These are phyloP conservation scores for Tylopilus rubrobrunneus DNA, from an alignment of 768 basidiomycete genomes.

Conservation along the genomic window DNA sequence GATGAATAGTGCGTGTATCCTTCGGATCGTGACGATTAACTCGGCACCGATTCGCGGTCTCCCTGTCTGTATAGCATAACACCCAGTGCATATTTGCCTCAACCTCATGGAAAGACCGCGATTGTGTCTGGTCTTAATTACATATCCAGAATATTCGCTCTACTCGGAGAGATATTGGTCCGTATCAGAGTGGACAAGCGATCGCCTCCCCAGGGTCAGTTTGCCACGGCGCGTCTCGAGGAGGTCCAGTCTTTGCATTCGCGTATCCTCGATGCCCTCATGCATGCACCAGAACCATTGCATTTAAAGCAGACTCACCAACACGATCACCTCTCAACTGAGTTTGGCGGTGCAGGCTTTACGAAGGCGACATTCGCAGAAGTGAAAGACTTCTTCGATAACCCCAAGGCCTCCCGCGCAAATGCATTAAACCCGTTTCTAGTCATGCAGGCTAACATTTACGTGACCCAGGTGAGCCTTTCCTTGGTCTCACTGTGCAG, in stretches of 20 bases:
- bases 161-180: slow-evolving; percentile 82
- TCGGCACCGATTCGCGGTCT: slow-evolving; percentile 20
- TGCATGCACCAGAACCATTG: slow-evolving; percentile 73
- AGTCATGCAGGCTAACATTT: slow-evolving; percentile 90
- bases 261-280: slow-evolving; percentile 69
- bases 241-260: slow-evolving; percentile 80
- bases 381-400: slow-evolving; percentile 88
- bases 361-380: slow-evolving; percentile 81
- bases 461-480: slow-evolving; percentile 76
- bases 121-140: slow-evolving; percentile 86
- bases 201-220: slow-evolving; percentile 80
- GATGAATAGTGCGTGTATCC: slow-evolving; percentile 73
- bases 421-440: slow-evolving; percentile 87
- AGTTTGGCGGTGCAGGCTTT: slow-evolving; percentile 70
- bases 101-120: slow-evolving; percentile 84
- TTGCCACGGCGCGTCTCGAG: slow-evolving; percentile 78
- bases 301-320: slow-evolving; percentile 57
- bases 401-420: slow-evolving; percentile 81
- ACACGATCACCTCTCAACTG: slow-evolving; percentile 48
- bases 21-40: slow-evolving; percentile 21
- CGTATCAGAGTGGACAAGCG: slow-evolving; percentile 85
- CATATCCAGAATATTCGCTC: slow-evolving; percentile 78
- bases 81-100: slow-evolving; percentile 75
- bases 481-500: not conserved
- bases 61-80: slow-evolving; percentile 56